Percentiles rank a stretch among this genome's conserved stretches.
phyloP scores from a whole-genome alignment of 108 stramenopile genomes.

The Schizochytrium sp. region DNA sequence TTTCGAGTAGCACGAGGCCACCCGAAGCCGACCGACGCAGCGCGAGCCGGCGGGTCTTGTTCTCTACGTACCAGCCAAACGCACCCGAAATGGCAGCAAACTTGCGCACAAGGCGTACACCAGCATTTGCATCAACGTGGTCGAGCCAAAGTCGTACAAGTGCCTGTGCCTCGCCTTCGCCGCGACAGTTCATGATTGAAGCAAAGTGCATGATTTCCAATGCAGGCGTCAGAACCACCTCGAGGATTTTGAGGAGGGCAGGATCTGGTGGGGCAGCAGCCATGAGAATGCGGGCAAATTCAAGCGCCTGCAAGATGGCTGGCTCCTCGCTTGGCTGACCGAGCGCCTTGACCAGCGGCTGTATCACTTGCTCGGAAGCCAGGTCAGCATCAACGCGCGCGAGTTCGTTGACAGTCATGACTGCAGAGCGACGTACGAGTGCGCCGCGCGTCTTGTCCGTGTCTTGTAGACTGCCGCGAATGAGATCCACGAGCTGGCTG shows the following conservation, averaged over 20 bases:
- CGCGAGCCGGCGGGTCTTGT: neutral
- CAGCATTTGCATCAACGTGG: neutral
- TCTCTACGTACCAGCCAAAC: neutral
- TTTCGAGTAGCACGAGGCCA: neutral
- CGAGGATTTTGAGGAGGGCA: neutral
- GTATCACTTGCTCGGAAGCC: neutral
- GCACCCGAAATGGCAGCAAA: neutral
- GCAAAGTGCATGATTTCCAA: neutral
- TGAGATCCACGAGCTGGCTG: neutral
- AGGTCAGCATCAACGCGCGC: neutral
- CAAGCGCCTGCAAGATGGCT: neutral
- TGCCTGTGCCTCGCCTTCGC: neutral
- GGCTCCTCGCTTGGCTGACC: neutral
- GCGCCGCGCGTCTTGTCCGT: neutral
- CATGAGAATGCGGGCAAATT: neutral
- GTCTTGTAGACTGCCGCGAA: neutral
- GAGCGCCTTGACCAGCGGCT: neutral
- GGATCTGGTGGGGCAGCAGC: neutral
- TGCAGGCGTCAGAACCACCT: neutral
- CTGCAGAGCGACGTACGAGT: neutral
- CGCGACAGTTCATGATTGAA: neutral
- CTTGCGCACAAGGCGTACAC: neutral
- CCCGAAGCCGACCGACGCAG: neutral
- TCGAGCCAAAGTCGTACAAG: neutral
- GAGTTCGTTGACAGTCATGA: neutral